Percentiles rank a stretch among this genome's conserved stretches.
phyloP scores from a whole-genome alignment of 106 monocot species.

The Phalaenopsis equestris region DNA sequence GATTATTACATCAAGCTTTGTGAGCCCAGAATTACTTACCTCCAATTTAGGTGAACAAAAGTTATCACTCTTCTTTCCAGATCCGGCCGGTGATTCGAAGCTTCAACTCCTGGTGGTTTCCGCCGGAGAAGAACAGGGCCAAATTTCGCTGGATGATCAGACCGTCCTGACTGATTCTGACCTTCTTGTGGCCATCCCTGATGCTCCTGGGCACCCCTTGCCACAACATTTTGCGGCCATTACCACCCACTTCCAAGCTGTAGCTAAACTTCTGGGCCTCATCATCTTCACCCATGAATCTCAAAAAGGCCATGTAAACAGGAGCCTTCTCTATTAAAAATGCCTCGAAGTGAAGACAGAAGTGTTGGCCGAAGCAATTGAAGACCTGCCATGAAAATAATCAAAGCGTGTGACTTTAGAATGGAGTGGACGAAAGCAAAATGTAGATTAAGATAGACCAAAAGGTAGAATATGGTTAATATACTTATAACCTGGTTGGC shows the following conservation, averaged over 20 bases:
- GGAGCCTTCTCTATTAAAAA: conserved; percentile 19
- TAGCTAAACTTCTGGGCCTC: conserved; percentile 21
- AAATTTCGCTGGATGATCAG: conserved; percentile 22
- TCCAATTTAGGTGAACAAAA: not conserved
- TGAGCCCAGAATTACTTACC: not conserved
- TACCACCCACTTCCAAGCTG: conserved; percentile 21
- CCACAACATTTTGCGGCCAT: conserved; percentile 19
- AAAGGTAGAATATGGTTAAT: no score
- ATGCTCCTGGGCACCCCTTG: conserved; percentile 26
- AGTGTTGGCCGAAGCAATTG: conserved; percentile 26
- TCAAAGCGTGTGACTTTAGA: no score
- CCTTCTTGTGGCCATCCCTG: conserved; percentile 34
- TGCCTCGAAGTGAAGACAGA: conserved; percentile 29
- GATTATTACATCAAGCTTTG: not conserved
- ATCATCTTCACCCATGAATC: conserved; percentile 24
- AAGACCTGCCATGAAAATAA: conserved; percentile 7
- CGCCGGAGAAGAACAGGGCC: conserved; percentile 22
- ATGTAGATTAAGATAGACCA: no score
- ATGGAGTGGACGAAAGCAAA: no score
- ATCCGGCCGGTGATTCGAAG: conserved; percentile 6
- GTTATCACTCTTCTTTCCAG: conserved; percentile 4
- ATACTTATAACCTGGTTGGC: no score
- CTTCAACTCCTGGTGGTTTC: conserved; percentile 18
- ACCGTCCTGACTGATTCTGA: conserved; percentile 23
- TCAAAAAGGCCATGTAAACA: conserved; percentile 26